phyloP scores from a whole-genome alignment of 352 stramenopile genomes.

The Globisporangium recalcitrans region DNA sequence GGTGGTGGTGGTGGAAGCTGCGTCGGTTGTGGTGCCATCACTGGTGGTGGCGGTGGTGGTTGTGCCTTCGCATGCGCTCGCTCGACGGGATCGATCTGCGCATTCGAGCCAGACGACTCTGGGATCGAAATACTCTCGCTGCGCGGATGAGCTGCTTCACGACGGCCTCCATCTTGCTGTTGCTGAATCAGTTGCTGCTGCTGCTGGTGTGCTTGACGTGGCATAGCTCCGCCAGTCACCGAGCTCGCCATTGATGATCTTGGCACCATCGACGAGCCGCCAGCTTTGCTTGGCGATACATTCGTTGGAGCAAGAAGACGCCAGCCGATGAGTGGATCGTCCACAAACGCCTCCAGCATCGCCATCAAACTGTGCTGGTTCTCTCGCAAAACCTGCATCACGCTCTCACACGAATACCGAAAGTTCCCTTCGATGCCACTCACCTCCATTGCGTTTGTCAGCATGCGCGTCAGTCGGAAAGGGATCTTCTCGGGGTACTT shows the following conservation, averaged over 20 bases:
- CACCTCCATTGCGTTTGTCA: slow-evolving; percentile 98
- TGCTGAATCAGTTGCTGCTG: slow-evolving; percentile 17
- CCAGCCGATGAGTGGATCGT: slow-evolving; percentile 99
- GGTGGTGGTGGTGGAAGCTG: slow-evolving; percentile 3
- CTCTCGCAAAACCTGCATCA: slow-evolving; percentile 96
- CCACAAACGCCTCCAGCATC: slow-evolving; percentile 99
- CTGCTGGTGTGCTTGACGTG: slow-evolving; percentile 9
- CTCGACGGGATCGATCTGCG: slow-evolving; percentile 21
- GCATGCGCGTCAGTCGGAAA: slow-evolving; percentile 98
- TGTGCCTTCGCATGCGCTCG: background rate
- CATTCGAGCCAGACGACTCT: slow-evolving; percentile 26
- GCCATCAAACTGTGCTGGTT: slow-evolving; percentile 97
- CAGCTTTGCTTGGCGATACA: slow-evolving; percentile 34
- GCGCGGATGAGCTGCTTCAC: slow-evolving; percentile 19
- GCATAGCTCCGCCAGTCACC: background rate
- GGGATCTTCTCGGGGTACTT: slow-evolving; percentile 99
- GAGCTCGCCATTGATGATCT: slow-evolving; percentile 27
- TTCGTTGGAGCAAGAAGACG: slow-evolving; percentile 82
- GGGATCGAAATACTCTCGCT: slow-evolving; percentile 62
- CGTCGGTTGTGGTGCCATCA: background rate
- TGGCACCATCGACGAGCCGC: slow-evolving; percentile 24
- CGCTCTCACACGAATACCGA: slow-evolving; percentile 94
- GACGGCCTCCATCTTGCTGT: background rate
- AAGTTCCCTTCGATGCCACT: slow-evolving; percentile 98
- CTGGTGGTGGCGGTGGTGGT: background rate